phyloP scores from a whole-genome alignment of 1,139 yeast genomes.

The Nakaseomyces sp. region DNA sequence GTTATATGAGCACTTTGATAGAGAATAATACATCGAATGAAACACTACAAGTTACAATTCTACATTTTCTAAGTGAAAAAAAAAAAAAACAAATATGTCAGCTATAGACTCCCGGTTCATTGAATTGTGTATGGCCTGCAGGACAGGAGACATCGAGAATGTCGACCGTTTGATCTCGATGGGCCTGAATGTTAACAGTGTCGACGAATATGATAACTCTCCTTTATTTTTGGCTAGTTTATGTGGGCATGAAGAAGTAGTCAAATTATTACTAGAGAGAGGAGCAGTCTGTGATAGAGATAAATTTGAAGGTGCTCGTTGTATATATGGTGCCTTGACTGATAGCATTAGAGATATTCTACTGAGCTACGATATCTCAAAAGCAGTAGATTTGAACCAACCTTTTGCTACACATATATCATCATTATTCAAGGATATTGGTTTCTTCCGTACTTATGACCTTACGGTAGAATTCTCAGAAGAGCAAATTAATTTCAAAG shows the following conservation, averaged over 20 bases:
- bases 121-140: slow-evolving; percentile 54
- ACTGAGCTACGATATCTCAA: slow-evolving; percentile 55
- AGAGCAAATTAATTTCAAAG: slow-evolving; percentile 7
- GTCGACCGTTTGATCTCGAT: slow-evolving; percentile 52
- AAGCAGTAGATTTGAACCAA: slow-evolving; percentile 57
- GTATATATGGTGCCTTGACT: slow-evolving; percentile 68
- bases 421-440: slow-evolving; percentile 35
- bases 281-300: slow-evolving; percentile 78
- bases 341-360: slow-evolving; percentile 54
- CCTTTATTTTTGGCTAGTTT: slow-evolving; percentile 65
- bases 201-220: slow-evolving; percentile 66
- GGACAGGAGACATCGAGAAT: slow-evolving; percentile 56
- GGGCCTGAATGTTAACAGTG: slow-evolving; percentile 49
- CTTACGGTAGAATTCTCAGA: slow-evolving; percentile 30
- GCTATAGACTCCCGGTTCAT: slow-evolving; percentile 12
- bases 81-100: no score
- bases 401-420: slow-evolving; percentile 70
- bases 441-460: slow-evolving; percentile 35
- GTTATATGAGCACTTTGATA: no score
- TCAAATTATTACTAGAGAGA: slow-evolving; percentile 46
- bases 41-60: no score
- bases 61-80: no score
- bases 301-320: slow-evolving; percentile 71
- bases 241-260: slow-evolving; percentile 65
- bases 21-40: no score